Conservation (phyloP, 2,329 filamentous ascomycete species). For the Aspergillus puulaauensis region DNA sequence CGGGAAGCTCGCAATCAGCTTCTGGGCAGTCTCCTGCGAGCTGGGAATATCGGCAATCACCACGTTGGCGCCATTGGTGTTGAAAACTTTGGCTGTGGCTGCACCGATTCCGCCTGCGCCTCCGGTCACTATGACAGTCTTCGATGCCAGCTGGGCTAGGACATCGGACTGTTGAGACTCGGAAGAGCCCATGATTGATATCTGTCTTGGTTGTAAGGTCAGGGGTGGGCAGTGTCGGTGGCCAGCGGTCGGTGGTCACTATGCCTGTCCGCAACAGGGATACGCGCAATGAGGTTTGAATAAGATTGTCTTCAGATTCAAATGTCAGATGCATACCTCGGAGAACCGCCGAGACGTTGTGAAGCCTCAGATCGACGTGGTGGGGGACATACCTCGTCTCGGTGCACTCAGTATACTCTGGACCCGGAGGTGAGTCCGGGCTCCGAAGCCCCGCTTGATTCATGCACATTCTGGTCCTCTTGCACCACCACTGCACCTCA, state of each 20-base stretch:
- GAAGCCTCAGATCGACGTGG: background rate
- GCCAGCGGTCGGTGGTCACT: too few relatives aligned
- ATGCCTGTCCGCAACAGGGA: too few relatives aligned
- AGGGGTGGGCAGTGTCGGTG: too few relatives aligned
- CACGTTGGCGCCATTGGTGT: conserved; percentile 39
- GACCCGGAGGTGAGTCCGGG: background rate
- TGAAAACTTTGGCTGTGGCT: conserved; percentile 38
- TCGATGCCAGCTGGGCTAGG: background rate
- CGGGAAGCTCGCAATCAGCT: conserved; percentile 6
- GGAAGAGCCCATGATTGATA: background rate
- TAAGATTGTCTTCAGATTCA: background rate
- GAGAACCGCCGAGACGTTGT: background rate
- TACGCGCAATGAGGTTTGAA: background rate
- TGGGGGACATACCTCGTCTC: background rate
- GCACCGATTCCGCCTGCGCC: conserved; percentile 44
- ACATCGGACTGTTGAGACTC: background rate
- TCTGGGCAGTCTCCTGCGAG: background rate
- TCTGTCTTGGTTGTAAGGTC: background rate
- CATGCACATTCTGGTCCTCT: too few relatives aligned
- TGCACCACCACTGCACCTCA: too few relatives aligned
- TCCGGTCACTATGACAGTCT: conserved; percentile 43
- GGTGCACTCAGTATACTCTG: background rate
- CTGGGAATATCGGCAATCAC: conserved; percentile 35
- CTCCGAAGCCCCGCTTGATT: too few relatives aligned
- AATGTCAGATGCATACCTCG: background rate